Conservation (phyloP, 768 basidiomycete species). For the Boletus sp. region DNA sequence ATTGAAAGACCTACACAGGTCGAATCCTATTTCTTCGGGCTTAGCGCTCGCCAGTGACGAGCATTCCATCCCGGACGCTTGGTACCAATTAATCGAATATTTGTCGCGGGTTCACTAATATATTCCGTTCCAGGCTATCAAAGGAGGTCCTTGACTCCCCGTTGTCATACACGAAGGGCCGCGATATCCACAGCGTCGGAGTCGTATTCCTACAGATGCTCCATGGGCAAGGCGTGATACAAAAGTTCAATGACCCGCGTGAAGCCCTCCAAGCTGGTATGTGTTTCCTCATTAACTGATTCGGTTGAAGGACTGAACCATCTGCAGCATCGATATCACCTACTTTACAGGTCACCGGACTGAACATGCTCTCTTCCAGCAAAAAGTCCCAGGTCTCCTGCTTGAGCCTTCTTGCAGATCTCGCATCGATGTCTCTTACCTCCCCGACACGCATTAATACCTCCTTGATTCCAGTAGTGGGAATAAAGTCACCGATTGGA, state of each 20-base stretch:
- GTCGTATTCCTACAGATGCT: slow-evolving; percentile 84
- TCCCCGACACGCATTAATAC: slow-evolving; percentile 14
- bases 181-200: slow-evolving; percentile 82
- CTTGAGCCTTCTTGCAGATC: slow-evolving; percentile 52
- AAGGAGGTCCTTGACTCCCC: slow-evolving; percentile 78
- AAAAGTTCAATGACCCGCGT: slow-evolving; percentile 50
- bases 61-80: slow-evolving; percentile 27
- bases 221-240: slow-evolving; percentile 66
- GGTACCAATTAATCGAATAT: slow-evolving; percentile 10
- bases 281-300: slow-evolving; percentile 3
- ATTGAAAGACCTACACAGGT: slow-evolving; percentile 77
- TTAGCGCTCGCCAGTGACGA: slow-evolving; percentile 17
- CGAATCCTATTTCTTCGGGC: slow-evolving; percentile 64
- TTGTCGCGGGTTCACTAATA: background rate
- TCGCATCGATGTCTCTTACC: slow-evolving; percentile 43
- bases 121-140: slow-evolving; percentile 50
- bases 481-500: slow-evolving; percentile 50
- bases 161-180: slow-evolving; percentile 67
- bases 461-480: slow-evolving; percentile 19
- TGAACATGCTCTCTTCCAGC: slow-evolving; percentile 56
- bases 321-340: slow-evolving; percentile 52
- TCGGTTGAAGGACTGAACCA: background rate
- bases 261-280: slow-evolving; percentile 56
- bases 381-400: slow-evolving; percentile 60
- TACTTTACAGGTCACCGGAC: slow-evolving; percentile 46